Conservation (phyloP, 106 monocot species). For the Gastrodia elata region DNA sequence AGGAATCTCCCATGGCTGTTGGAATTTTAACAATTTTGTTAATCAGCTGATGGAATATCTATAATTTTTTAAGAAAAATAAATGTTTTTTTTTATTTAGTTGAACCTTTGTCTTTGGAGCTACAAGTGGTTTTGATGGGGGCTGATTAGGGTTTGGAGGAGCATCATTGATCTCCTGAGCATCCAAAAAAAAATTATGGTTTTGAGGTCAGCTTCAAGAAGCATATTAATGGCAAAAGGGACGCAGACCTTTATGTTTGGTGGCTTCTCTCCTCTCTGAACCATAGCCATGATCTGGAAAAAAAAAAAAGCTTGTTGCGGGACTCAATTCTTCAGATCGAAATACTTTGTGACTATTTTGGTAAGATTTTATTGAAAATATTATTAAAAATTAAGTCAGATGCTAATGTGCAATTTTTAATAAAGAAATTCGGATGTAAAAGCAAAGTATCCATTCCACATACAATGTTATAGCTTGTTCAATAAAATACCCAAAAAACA, state of each 20-base stretch:
- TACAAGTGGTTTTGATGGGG: constrained; percentile 32
- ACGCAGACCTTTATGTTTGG: constrained; percentile 45
- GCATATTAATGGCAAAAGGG: not conserved
- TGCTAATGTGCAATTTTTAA: too few relatives aligned
- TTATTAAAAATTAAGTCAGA: too few relatives aligned
- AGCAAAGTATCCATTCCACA: not conserved
- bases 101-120: constrained; percentile 54
- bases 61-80: not conserved
- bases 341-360: too few relatives aligned
- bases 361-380: too few relatives aligned
- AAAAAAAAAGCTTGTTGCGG: too few relatives aligned
- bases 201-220: not conserved
- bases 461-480: too few relatives aligned
- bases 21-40: not conserved
- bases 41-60: not conserved
- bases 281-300: constrained; percentile 56
- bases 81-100: not conserved
- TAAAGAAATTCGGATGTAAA: not conserved
- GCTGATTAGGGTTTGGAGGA: constrained; percentile 57
- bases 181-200: not conserved
- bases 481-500: too few relatives aligned
- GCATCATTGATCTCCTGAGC: constrained; percentile 55
- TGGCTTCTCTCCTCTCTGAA: constrained; percentile 60
- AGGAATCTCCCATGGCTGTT: constrained; percentile 36
- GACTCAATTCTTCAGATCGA: too few relatives aligned